Evolutionary conservation across 163 green algal species (phyloP).

Genomic region (Coccomyxa subellipsoidea): DNA sequence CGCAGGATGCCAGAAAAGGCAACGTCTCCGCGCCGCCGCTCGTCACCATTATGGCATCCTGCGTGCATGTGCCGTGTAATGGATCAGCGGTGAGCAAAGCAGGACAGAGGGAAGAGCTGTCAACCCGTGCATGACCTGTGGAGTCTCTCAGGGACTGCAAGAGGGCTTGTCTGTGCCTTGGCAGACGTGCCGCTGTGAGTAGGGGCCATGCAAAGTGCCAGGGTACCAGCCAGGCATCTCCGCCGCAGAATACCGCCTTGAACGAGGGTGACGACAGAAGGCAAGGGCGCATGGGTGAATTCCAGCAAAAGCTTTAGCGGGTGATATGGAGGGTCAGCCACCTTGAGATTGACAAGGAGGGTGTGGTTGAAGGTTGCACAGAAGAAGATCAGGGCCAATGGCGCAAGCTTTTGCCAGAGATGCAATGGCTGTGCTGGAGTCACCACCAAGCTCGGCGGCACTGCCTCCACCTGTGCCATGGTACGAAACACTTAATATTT

Average conservation of each 20-base stretch:
- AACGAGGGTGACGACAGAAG: not conserved
- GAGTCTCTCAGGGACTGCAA: too few relatives aligned
- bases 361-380: conserved; percentile 81
- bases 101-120: too few relatives aligned
- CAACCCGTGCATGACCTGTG: too few relatives aligned
- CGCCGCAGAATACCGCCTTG: too few relatives aligned
- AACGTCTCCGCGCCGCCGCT: conserved; percentile 49
- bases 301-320: too few relatives aligned
- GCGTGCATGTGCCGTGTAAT: not conserved
- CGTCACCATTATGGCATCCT: conserved; percentile 45
- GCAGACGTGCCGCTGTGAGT: too few relatives aligned
- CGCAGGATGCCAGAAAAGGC: conserved; percentile 74
- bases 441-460: not conserved
- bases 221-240: too few relatives aligned
- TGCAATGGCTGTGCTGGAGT: not conserved
- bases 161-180: too few relatives aligned
- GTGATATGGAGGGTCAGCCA: not conserved
- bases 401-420: conserved; percentile 63
- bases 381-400: conserved; percentile 79
- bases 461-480: not conserved
- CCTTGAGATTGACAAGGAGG: conserved; percentile 53
- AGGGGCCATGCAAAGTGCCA: too few relatives aligned
- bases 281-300: not conserved
- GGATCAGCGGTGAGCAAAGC: too few relatives aligned
- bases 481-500: not conserved